Conservation (phyloP, 2,329 filamentous ascomycete species). For the Venturia nashicola region DNA sequence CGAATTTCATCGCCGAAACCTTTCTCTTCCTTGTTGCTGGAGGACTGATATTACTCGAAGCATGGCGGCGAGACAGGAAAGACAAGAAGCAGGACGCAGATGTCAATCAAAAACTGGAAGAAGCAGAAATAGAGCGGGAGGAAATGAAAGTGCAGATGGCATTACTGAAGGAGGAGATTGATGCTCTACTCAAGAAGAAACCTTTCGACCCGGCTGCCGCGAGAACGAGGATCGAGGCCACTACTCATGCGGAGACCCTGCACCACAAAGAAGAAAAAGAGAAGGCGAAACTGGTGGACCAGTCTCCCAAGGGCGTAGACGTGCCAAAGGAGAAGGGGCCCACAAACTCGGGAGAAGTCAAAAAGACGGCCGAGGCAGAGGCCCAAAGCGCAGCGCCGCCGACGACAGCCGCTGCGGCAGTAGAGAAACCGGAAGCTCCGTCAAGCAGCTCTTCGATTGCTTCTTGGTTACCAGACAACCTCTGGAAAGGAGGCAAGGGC, state of each 20-base stretch:
- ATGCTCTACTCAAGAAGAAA: constrained; percentile 4
- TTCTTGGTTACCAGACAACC: neutral
- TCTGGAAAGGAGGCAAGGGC: neutral
- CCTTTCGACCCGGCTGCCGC: constrained; percentile 3
- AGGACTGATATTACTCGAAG: constrained; percentile 49
- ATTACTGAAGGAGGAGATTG: constrained; percentile 23
- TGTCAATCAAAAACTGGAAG: constrained; percentile 45
- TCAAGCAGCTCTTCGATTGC: neutral
- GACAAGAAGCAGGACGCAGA: constrained; percentile 47
- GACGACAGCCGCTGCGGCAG: neutral
- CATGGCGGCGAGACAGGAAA: constrained; percentile 48
- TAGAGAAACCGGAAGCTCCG: neutral
- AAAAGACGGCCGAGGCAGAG: neutral
- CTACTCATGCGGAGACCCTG: neutral
- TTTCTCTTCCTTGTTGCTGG: constrained; percentile 56
- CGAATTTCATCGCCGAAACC: constrained; percentile 55
- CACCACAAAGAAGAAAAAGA: neutral
- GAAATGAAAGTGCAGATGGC: constrained; percentile 27
- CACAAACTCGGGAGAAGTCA: neutral
- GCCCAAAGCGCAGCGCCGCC: neutral
- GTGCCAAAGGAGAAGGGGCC: neutral
- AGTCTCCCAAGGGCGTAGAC: neutral
- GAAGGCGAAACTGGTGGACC: neutral
- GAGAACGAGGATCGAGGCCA: neutral
- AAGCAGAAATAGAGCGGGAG: constrained; percentile 38